Percentiles rank a stretch among this genome's conserved stretches.
Evolutionary conservation across 2,329 filamentous ascomycete genomes (phyloP).

Genomic region (Fusarium nelsonii): DNA sequence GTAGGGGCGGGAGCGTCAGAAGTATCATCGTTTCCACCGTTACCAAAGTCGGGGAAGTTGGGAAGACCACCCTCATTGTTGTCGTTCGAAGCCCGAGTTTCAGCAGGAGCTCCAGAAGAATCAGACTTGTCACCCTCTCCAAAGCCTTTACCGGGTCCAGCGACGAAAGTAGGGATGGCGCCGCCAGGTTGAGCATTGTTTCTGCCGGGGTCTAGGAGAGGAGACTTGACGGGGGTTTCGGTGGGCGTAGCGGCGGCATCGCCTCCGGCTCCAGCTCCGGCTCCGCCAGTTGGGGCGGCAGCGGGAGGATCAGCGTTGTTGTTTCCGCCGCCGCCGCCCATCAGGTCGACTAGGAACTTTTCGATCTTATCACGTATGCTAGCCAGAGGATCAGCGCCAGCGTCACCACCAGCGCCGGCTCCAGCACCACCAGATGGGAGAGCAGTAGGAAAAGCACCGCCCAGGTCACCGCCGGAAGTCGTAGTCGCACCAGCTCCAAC

Average conservation of each 20-base stretch:
- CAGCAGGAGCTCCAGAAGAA: not conserved
- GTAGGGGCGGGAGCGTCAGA: slow-evolving; percentile 25
- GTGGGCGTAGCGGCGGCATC: not conserved
- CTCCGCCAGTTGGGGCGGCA: slow-evolving; percentile 14
- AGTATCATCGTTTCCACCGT: slow-evolving; percentile 11
- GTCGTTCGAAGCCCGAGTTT: not conserved
- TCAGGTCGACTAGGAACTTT: slow-evolving; percentile 9
- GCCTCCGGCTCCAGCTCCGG: not conserved
- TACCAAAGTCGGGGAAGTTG: slow-evolving; percentile 4
- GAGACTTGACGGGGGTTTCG: slow-evolving; percentile 9
- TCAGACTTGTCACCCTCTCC: slow-evolving; percentile 7
- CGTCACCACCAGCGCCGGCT: not conserved
- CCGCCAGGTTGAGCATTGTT: slow-evolving; percentile 2
- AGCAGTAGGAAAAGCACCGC: not conserved
- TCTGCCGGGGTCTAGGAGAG: slow-evolving; percentile 15
- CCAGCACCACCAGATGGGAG: not conserved
- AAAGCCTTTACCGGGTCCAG: slow-evolving; percentile 26
- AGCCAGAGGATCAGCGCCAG: not conserved
- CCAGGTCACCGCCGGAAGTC: not conserved
- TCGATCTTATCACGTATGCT: not conserved
- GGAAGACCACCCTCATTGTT: slow-evolving; percentile 3
- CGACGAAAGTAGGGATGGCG: slow-evolving; percentile 19
- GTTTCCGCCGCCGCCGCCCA: slow-evolving; percentile 11
- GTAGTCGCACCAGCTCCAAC: slow-evolving; percentile 5
- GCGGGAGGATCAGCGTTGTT: not conserved